Evolutionary conservation across 2,329 filamentous ascomycete genomes (phyloP).

Genomic region (Verticillium albo-atrum): DNA sequence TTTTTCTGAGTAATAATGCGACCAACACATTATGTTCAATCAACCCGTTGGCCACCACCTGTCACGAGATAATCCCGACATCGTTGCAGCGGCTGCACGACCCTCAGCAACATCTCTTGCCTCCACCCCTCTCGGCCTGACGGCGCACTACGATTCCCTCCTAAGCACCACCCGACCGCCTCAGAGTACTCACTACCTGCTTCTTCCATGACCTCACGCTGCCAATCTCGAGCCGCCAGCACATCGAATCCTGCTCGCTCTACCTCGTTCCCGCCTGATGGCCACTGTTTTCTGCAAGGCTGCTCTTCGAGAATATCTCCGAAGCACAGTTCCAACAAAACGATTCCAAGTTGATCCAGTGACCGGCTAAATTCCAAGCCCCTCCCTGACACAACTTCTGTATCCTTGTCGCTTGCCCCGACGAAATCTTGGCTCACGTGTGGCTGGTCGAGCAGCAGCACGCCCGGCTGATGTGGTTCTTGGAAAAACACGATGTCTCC

Average conservation of each 20-base stretch:
- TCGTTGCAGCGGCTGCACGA: constrained; percentile 11
- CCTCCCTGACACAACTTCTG: background rate
- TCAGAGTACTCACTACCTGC: constrained; percentile 2
- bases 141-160: background rate
- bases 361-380: background rate
- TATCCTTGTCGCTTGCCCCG: background rate
- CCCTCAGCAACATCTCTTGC: constrained; percentile 12
- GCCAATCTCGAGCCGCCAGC: constrained; percentile 7
- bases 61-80: constrained; percentile 1
- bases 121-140: constrained; percentile 7
- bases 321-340: constrained; percentile 4
- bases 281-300: constrained; percentile 38
- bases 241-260: constrained; percentile 1
- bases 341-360: background rate
- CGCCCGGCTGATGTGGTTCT: background rate
- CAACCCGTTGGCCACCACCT: background rate
- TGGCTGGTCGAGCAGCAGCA: constrained; percentile 9
- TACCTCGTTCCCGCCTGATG: background rate
- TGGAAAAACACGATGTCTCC: constrained; percentile 10
- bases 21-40: too few relatives aligned
- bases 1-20: too few relatives aligned
- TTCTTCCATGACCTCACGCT: constrained; percentile 1
- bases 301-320: constrained; percentile 1
- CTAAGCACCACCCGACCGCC: constrained; percentile 4
- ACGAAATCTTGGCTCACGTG: constrained; percentile 8